Evolutionary conservation across 2,329 filamentous ascomycete species (phyloP).

Genomic region (Coniochaeta ligniaria): DNA sequence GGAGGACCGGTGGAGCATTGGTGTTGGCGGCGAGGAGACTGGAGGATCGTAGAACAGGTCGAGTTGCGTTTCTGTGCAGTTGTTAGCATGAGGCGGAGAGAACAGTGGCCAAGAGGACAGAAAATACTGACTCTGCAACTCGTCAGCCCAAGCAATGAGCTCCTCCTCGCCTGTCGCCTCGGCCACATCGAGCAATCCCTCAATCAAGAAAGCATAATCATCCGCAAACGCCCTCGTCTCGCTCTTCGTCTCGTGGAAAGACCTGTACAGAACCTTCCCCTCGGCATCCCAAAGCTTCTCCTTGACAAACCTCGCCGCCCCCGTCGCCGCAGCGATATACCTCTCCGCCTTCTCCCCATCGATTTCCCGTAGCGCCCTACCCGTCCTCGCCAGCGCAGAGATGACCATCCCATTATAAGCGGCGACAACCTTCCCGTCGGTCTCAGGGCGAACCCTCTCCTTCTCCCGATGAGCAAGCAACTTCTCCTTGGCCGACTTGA

Average conservation of each 20-base stretch:
- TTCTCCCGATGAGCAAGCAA: slow-evolving; percentile 65
- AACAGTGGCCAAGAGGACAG: neutral
- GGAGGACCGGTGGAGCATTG: slow-evolving; percentile 22
- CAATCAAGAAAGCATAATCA: slow-evolving; percentile 86
- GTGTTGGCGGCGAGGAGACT: slow-evolving; percentile 26
- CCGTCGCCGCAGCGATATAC: slow-evolving; percentile 60
- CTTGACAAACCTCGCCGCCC: slow-evolving; percentile 66
- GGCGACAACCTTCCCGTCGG: slow-evolving; percentile 85
- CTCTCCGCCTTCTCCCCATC: slow-evolving; percentile 48
- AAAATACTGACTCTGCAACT: slow-evolving; percentile 62
- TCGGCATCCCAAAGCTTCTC: slow-evolving; percentile 62
- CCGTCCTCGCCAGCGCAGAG: slow-evolving; percentile 68
- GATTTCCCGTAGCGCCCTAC: slow-evolving; percentile 55
- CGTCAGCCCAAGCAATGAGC: slow-evolving; percentile 74
- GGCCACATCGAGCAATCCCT: slow-evolving; percentile 77
- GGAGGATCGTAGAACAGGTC: slow-evolving; percentile 66
- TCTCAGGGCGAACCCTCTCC: slow-evolving; percentile 66
- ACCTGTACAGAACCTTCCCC: slow-evolving; percentile 59
- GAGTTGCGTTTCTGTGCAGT: slow-evolving; percentile 59
- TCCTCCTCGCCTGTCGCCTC: slow-evolving; percentile 70
- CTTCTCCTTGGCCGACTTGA: slow-evolving; percentile 60
- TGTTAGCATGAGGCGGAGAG: neutral
- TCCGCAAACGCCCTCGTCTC: slow-evolving; percentile 75
- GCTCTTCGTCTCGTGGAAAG: slow-evolving; percentile 61
- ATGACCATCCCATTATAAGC: slow-evolving; percentile 88